Evolutionary conservation across 2,329 filamentous ascomycete species (phyloP), one percentile per base, ranked within the genome.

Genomic region (Hypoxylon rubiginosum): DNA sequence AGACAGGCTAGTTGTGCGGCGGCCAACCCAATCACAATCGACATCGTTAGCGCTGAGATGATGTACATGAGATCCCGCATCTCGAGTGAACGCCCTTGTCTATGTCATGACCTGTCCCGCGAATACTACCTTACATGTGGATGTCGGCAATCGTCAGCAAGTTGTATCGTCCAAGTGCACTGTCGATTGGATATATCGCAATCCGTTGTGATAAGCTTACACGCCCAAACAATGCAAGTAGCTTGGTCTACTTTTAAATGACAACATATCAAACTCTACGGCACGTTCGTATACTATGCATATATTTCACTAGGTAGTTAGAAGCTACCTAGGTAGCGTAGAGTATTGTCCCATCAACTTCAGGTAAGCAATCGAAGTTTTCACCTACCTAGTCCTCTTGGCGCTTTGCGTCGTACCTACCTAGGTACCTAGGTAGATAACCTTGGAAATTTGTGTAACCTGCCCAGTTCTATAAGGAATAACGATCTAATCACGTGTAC

Each of bases 21-120:
- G 46, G 30, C 24, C 21, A 48, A 24, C 11, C 66, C 66, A 68
- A 64, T 68, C 48, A 58, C 5, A n/a, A 19, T 9, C 34, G 41
- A 52, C 26, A 7, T 26, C 2, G 19, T 54, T 54, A 39, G 45
- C 50, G 60, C 57, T 57, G 24, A 21, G 26, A 43, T 50, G 57
- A 66, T 59, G 53, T 64, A 50, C 57, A 64, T 43, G 45, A 10
- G 45, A 63, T 66, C 63, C 49, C 52, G 52, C 66, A 39, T 30
- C 21, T 13, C 39, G 2, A 64, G 41, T 30, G 3, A 32, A 30
- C 48, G n/a, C 15, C n/a, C 28, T 60, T 53, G 32, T 21, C 41
- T 50, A 58, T 66, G 51, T 48, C 48, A 60, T 55, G 45, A 45
- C 24, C 28, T 32, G 17, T 54, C 19, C 55, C 24, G 17, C 58